phyloP scores from a whole-genome alignment of 129 eudicot species.

The Erigeron canadensis region DNA sequence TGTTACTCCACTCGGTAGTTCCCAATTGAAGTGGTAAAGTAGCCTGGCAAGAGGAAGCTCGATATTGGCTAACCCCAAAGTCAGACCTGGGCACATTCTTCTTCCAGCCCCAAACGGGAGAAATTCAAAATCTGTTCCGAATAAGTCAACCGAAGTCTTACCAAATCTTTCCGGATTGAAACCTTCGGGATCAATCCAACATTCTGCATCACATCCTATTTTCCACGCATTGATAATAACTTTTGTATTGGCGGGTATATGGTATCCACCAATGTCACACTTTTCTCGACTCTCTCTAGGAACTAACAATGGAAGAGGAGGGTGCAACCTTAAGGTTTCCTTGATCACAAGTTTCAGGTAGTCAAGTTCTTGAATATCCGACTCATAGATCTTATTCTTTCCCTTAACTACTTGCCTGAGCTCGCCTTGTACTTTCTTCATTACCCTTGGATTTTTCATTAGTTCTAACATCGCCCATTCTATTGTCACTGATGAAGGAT shows the following conservation, averaged over 20 bases:
- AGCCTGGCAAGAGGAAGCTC: conserved; percentile 24
- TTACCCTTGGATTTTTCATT: neutral
- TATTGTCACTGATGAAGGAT: neutral
- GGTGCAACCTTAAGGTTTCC: conserved; percentile 10
- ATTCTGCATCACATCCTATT: conserved; percentile 4
- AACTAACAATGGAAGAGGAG: neutral
- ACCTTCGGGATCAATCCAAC: conserved; percentile 21
- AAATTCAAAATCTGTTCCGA: conserved; percentile 19
- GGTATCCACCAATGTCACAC: conserved; percentile 19
- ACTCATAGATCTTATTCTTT: conserved; percentile 2
- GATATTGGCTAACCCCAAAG: conserved; percentile 6
- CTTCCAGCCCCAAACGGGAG: neutral
- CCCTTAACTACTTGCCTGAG: conserved; percentile 3
- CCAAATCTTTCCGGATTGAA: conserved; percentile 34
- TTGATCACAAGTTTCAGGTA: conserved; percentile 2
- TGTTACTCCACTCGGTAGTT: conserved; percentile 22
- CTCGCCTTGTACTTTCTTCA: neutral
- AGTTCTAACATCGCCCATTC: conserved; percentile 10
- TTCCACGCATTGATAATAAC: conserved; percentile 11
- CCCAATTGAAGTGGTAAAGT: conserved; percentile 32
- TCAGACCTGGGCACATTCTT: neutral
- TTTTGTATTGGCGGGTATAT: neutral
- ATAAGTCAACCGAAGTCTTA: neutral
- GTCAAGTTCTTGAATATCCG: neutral
- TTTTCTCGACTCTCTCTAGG: conserved; percentile 23